Percentiles rank a stretch among this genome's conserved stretches.
Evolutionary conservation across 345 rosid species (phyloP).

Genomic region (Euclidium syriacum): DNA sequence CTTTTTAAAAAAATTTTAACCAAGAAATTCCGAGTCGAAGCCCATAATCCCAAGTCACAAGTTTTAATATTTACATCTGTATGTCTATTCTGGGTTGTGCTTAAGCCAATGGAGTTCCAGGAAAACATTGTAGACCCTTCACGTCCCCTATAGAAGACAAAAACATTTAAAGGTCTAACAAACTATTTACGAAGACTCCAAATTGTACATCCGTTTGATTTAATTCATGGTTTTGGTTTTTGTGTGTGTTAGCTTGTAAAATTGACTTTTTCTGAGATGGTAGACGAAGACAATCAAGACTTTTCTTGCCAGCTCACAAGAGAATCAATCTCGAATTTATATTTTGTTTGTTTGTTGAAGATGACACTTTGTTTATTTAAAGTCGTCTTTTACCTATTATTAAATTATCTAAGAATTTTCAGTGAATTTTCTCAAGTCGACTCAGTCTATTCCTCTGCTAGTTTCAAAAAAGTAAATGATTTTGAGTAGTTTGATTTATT

Average conservation of each 20-base stretch:
- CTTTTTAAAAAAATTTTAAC: too few species aligned
- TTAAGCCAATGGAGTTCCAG: neutral
- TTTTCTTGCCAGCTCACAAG: constrained; percentile 24
- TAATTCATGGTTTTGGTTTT: constrained; percentile 1
- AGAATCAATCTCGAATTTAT: constrained; percentile 19
- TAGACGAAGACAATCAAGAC: constrained; percentile 2
- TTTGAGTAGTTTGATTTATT: constrained; percentile 1
- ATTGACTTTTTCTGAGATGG: constrained; percentile 14
- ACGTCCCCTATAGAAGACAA: constrained; percentile 14
- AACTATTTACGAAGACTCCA: constrained; percentile 15
- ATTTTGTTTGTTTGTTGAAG: constrained; percentile 19
- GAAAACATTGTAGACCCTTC: constrained; percentile 5
- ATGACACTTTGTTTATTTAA: neutral
- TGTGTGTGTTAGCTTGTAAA: neutral
- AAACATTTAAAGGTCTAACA: constrained; percentile 4
- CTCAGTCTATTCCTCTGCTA: neutral
- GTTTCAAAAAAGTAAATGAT: neutral
- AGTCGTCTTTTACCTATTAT: neutral
- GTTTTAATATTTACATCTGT: neutral
- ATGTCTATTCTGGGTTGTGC: neutral
- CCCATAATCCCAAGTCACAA: neutral
- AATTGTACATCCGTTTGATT: constrained; percentile 10
- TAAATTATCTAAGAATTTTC: neutral
- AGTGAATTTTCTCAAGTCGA: constrained; percentile 1
- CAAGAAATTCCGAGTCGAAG: too few species aligned